phyloP scores from a whole-genome alignment of 228 moss, liverwort and hornwort species.

The Sphagnum magellanicum region DNA sequence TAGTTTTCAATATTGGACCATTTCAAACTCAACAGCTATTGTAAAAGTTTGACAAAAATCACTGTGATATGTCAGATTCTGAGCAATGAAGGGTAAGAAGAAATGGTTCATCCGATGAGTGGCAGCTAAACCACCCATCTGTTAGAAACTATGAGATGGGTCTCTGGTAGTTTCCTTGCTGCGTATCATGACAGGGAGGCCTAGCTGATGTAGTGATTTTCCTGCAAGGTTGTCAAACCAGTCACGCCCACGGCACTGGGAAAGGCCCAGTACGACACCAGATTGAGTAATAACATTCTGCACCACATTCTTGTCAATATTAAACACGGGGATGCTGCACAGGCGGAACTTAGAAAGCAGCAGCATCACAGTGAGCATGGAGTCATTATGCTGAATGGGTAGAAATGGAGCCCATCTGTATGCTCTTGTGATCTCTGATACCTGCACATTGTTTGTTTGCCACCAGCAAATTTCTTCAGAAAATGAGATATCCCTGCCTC shows the following conservation, averaged over 20 bases:
- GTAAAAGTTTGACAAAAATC: too few species aligned
- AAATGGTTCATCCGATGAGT: too few species aligned
- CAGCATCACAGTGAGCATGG: conserved; percentile 86
- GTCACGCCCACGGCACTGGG: conserved; percentile 77
- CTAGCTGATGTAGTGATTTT: conserved; percentile 58
- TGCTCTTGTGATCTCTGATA: conserved; percentile 69
- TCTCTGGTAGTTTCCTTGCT: conserved; percentile 43
- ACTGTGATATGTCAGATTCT: too few species aligned
- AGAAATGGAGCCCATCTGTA: conserved; percentile 98
- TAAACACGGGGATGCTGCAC: conserved; percentile 75
- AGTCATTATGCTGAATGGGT: conserved; percentile 76
- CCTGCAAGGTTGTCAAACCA: conserved; percentile 77
- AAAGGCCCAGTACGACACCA: conserved; percentile 67
- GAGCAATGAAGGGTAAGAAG: too few species aligned
- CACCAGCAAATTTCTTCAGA: background rate
- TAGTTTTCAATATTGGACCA: too few species aligned
- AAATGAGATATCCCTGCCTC: too few species aligned
- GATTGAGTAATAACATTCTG: conserved; percentile 92
- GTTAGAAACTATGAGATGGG: too few species aligned
- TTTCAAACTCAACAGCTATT: too few species aligned
- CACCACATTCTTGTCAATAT: conserved; percentile 59
- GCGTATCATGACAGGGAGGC: conserved; percentile 66
- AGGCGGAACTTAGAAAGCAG: conserved; percentile 84
- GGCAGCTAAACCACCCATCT: too few species aligned
- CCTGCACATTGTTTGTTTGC: conserved; percentile 27